These are phyloP conservation scores for Cyclostephanos invisitatus DNA, from an alignment of 108 stramenopile species.

Conservation along the genomic window DNA sequence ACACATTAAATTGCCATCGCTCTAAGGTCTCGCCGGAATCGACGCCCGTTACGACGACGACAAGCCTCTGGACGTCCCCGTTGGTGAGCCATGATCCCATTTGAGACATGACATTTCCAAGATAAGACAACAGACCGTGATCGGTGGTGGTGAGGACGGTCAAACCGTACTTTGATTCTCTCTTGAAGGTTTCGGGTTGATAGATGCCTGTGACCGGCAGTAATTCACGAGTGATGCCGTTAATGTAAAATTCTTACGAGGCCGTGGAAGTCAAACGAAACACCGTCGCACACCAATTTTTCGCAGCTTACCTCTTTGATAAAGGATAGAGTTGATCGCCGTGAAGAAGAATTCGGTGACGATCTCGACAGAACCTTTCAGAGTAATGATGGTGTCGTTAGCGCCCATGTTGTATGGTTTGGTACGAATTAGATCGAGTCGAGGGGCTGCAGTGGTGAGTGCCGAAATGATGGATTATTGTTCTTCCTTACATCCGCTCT, in stretches of 20 bases:
- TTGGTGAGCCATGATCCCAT: constrained; percentile 89
- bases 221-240: background rate
- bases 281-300: background rate
- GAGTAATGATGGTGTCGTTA: constrained; percentile 85
- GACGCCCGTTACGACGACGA: constrained; percentile 94
- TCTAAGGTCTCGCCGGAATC: constrained; percentile 96
- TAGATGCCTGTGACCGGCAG: constrained; percentile 81
- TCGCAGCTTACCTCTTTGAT: constrained; percentile 79
- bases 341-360: constrained; percentile 98
- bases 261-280: background rate
- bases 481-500: no score
- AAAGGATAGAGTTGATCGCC: constrained; percentile 98
- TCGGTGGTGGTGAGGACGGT: constrained; percentile 96
- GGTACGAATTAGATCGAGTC: background rate
- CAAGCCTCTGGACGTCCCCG: constrained; percentile 91
- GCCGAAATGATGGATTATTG: no score
- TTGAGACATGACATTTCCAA: constrained; percentile 89
- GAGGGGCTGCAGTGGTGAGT: no score
- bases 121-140: constrained; percentile 87
- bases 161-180: constrained; percentile 95
- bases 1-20: constrained; percentile 97
- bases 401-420: constrained; percentile 38
- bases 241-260: background rate
- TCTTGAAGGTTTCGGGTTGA: constrained; percentile 94
- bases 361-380: constrained; percentile 95